Evolutionary conservation across 2,329 filamentous ascomycete genomes (phyloP).

Genomic region (Microcyclosporella mali): DNA sequence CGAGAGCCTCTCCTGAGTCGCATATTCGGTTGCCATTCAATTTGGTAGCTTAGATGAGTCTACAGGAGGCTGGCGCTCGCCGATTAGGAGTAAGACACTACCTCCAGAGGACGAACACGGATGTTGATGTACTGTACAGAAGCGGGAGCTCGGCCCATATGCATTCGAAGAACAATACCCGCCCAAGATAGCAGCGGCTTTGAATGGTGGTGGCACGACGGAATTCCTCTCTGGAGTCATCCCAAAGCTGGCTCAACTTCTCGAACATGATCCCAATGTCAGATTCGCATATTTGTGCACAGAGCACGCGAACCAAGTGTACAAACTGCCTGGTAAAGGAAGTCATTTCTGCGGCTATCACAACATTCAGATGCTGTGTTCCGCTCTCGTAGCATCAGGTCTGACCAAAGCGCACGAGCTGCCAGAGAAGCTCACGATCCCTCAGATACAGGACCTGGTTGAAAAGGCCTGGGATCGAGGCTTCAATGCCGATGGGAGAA

Average conservation of each 20-base stretch:
- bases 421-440: conserved; percentile 54
- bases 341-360: conserved; percentile 83
- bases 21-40: background rate
- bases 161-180: conserved; percentile 43
- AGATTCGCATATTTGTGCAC: conserved; percentile 73
- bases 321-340: conserved; percentile 70
- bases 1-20: background rate
- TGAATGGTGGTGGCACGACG: conserved; percentile 22
- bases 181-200: conserved; percentile 27
- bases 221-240: conserved; percentile 38
- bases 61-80: no score
- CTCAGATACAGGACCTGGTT: conserved; percentile 76
- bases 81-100: conserved; percentile 7
- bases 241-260: conserved; percentile 39
- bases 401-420: conserved; percentile 25
- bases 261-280: conserved; percentile 55
- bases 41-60: no score
- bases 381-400: conserved; percentile 24
- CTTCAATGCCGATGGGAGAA: conserved; percentile 64
- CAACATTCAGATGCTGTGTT: conserved; percentile 80
- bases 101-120: background rate
- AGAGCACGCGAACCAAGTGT: conserved; percentile 66
- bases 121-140: conserved; percentile 25
- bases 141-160: conserved; percentile 39
- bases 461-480: conserved; percentile 82